Percentiles rank a stretch among this genome's conserved stretches.
phyloP scores from a whole-genome alignment of 2,329 filamentous ascomycete genomes.

The Bipolaris zeicola region DNA sequence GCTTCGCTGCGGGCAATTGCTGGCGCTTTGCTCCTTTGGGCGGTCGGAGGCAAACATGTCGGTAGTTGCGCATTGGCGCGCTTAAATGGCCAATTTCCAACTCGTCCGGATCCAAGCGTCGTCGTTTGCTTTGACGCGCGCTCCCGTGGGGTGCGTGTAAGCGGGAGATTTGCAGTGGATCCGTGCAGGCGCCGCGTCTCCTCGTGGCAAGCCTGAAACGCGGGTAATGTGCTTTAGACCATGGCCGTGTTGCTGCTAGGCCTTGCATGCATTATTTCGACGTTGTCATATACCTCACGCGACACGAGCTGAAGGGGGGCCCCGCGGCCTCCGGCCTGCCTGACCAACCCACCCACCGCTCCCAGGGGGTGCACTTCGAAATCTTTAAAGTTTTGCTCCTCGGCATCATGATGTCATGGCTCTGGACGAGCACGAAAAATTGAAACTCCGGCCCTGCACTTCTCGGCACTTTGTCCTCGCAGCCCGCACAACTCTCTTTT shows the following conservation, averaged over 20 bases:
- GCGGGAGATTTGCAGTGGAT: constrained; percentile 24
- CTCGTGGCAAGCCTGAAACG: constrained; percentile 20
- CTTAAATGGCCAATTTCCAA: constrained; percentile 8
- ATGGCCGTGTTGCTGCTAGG: constrained; percentile 5
- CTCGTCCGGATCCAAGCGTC: constrained; percentile 4
- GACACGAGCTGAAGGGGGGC: background rate
- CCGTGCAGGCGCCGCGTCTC: constrained; percentile 12
- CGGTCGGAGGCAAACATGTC: background rate
- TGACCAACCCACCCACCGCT: background rate
- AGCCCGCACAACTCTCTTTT: background rate
- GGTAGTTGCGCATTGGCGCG: constrained; percentile 1
- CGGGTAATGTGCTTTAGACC: constrained; percentile 8
- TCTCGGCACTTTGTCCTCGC: background rate
- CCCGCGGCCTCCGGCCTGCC: background rate
- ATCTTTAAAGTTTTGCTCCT: constrained; percentile 1
- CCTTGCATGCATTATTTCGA: constrained; percentile 2
- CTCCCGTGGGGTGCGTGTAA: constrained; percentile 10
- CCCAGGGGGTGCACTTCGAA: background rate
- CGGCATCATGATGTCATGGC: background rate
- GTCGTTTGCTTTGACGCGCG: constrained; percentile 9
- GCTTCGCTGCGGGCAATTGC: background rate
- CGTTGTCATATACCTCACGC: background rate
- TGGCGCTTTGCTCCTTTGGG: background rate
- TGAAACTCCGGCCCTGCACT: background rate
- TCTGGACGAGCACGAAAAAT: background rate